Evolutionary conservation across 805 yeast genomes (phyloP).

Genomic region (Ogataea degrootiae): DNA sequence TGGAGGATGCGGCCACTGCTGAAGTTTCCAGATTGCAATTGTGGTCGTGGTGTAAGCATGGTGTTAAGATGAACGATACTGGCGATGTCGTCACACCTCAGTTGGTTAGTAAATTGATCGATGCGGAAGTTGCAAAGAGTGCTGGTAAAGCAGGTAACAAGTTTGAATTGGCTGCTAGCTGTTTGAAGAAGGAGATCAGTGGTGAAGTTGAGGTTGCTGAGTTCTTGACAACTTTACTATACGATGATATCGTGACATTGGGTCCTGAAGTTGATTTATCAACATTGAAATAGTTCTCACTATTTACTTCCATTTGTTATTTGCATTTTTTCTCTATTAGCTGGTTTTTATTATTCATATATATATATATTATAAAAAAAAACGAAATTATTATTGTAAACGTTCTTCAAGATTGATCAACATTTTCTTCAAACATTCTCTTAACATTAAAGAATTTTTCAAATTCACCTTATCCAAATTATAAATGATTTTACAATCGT

Average conservation of each 20-base stretch:
- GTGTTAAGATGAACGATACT: constrained; percentile 52
- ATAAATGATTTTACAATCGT: too few relatives aligned
- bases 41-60: constrained; percentile 80
- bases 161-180: constrained; percentile 62
- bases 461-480: too few relatives aligned
- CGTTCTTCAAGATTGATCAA: too few relatives aligned
- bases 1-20: constrained; percentile 91
- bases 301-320: background rate
- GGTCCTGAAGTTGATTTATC: constrained; percentile 29
- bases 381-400: too few relatives aligned
- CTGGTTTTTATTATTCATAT: background rate
- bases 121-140: constrained; percentile 56
- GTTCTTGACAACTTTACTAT: constrained; percentile 70
- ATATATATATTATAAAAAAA: too few relatives aligned
- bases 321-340: too few relatives aligned
- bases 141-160: constrained; percentile 56
- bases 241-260: constrained; percentile 62
- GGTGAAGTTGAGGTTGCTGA: constrained; percentile 66
- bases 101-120: constrained; percentile 50
- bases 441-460: too few relatives aligned
- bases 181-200: constrained; percentile 67
- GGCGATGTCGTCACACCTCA: constrained; percentile 56
- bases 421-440: too few relatives aligned
- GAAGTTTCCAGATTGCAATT: constrained; percentile 81
- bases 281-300: constrained; percentile 21